A percentile compares a stretch with the other conserved stretches of the same genome.
Evolutionary conservation across 169 alveolate species (phyloP).

Genomic region (Plasmodium cynomolgi): DNA sequence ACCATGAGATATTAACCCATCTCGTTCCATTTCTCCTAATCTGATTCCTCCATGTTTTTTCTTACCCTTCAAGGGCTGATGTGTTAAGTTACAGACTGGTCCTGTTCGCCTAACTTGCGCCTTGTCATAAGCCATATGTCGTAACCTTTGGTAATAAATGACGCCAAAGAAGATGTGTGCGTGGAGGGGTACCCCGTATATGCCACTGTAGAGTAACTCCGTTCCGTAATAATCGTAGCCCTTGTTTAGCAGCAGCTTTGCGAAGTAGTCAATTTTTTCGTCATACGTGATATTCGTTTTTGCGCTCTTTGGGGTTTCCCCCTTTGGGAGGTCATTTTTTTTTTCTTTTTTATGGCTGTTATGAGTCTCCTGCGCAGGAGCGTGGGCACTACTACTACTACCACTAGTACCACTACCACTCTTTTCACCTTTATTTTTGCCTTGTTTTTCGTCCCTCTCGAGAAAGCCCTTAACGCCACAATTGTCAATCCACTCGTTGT

Average conservation of each 20-base stretch:
- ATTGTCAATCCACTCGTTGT: constrained; percentile 85
- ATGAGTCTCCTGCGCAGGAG: constrained; percentile 51
- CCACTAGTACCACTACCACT: constrained; percentile 49
- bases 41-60: constrained; percentile 99
- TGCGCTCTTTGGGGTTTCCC: neutral
- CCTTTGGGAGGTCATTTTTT: neutral
- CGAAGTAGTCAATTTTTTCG: constrained; percentile 74
- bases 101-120: constrained; percentile 98
- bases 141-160: constrained; percentile 98
- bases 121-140: constrained; percentile 99
- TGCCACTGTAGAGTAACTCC: constrained; percentile 98
- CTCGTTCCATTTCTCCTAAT: constrained; percentile 99
- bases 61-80: constrained; percentile 99
- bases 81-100: constrained; percentile 97
- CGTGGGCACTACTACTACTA: constrained; percentile 37
- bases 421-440: constrained; percentile 49
- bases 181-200: constrained; percentile 96
- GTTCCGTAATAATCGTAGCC: constrained; percentile 98
- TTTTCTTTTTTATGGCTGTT: neutral
- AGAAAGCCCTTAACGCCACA: constrained; percentile 85
- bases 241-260: constrained; percentile 64
- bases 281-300: constrained; percentile 13
- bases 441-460: neutral
- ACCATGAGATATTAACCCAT: constrained; percentile 99
- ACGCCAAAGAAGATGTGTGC: constrained; percentile 99